Evolutionary conservation across 2,329 filamentous ascomycete species (phyloP).

Genomic region (Claviceps quebecensis): DNA sequence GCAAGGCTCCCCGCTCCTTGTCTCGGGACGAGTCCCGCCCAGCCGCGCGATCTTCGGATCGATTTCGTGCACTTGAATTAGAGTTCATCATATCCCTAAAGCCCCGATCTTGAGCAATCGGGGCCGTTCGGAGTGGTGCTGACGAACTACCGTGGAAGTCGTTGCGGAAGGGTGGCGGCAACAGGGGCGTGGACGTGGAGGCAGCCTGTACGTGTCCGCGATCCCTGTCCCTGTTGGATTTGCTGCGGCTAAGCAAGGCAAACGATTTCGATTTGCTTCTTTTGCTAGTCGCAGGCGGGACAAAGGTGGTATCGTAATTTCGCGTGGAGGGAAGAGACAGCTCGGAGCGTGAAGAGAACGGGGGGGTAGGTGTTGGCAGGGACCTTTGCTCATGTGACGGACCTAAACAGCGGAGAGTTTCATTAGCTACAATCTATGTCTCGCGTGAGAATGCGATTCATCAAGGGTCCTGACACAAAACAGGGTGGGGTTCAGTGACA

Average conservation of each 20-base stretch:
- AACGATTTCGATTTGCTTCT: constrained; percentile 43
- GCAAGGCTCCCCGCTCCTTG: constrained; percentile 34
- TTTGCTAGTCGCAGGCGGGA: constrained; percentile 23
- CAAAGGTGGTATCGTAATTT: constrained; percentile 28
- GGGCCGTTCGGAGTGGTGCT: constrained; percentile 42
- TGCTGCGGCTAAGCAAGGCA: constrained; percentile 35
- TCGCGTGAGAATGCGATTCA: not conserved
- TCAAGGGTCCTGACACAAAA: not conserved
- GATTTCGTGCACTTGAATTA: constrained; percentile 49
- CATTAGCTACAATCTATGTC: not conserved
- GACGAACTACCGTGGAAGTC: constrained; percentile 15
- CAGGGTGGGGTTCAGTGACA: not conserved
- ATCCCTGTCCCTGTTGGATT: constrained; percentile 38
- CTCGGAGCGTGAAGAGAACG: constrained; percentile 35
- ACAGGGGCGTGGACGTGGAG: constrained; percentile 9
- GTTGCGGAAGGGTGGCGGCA: constrained; percentile 13
- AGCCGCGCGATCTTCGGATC: constrained; percentile 54
- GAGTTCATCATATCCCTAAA: constrained; percentile 56
- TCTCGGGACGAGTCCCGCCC: constrained; percentile 32
- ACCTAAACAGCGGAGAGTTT: constrained; percentile 8
- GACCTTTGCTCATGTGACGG: constrained; percentile 17
- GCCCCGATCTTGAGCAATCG: constrained; percentile 49
- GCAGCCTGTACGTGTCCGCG: constrained; percentile 24
- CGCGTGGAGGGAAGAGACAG: constrained; percentile 35
- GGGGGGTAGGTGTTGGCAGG: constrained; percentile 24